Evolutionary conservation across 768 basidiomycete genomes (phyloP).

Genomic region (Pulveroboletus ravenelii): DNA sequence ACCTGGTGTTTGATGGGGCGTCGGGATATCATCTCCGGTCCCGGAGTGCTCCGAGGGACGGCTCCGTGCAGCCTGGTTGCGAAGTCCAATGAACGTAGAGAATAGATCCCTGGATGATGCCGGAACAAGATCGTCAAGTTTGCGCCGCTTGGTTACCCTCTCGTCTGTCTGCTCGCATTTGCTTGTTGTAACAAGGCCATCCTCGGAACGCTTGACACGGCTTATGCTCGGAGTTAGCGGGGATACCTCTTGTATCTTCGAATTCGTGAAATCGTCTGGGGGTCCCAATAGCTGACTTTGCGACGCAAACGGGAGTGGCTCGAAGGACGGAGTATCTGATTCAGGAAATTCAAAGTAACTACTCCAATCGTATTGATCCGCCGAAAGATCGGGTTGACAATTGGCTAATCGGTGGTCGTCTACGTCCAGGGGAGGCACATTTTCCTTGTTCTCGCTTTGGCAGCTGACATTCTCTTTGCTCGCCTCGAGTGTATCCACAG

Average conservation of each 20-base stretch:
- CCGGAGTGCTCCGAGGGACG: constrained; percentile 8
- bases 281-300: constrained; percentile 11
- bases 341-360: constrained; percentile 20
- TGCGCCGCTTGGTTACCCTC: constrained; percentile 21
- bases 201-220: background rate
- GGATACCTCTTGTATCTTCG: background rate
- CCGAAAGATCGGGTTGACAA: background rate
- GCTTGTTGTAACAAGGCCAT: background rate
- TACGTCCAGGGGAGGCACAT: constrained; percentile 6
- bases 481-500: background rate
- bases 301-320: constrained; percentile 23
- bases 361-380: constrained; percentile 19
- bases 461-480: constrained; percentile 14
- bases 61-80: constrained; percentile 13
- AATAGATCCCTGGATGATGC: constrained; percentile 25
- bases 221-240: constrained; percentile 4
- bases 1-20: constrained; percentile 2
- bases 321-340: constrained; percentile 18
- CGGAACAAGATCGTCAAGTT: constrained; percentile 21
- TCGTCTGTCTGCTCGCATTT: background rate
- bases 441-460: constrained; percentile 16
- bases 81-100: constrained; percentile 23
- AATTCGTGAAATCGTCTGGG: constrained; percentile 1
- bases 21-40: constrained; percentile 9
- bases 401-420: background rate